Base-by-base conservation (phyloP, 1,284 basidiomycete species). In the Bondarzewia mesenterica region DNA sequence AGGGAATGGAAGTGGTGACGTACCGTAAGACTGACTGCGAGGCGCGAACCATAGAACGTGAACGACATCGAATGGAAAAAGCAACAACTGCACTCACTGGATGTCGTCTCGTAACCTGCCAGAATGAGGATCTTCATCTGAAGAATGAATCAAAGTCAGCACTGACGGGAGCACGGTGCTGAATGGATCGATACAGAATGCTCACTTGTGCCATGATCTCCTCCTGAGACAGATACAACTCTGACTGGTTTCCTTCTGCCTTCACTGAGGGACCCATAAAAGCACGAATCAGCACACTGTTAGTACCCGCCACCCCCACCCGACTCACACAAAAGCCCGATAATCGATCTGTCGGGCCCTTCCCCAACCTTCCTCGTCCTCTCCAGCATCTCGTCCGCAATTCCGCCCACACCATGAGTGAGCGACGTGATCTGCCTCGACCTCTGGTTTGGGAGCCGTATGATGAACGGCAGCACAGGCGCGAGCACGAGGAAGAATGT, bases 321-420 rank as follows among this genome's bases (percentile, higher is more conserved):
- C 29, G 1, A 32, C 29, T 10, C 5, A 32, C 29, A 32, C 29
- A 32, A 32, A n/a, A 32, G 29, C 29, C 29, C 29, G 10, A 32
- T 32, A n/a, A 32, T n/a, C 29, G 29, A 32, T n/a, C 29, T 32
- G 12, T 32, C 29, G 12, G n/a, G 29, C 29, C n/a, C 29, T n/a
- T n/a, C 29, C 29, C 29, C 29, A 12, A n/a, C 73, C 51, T 67
- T 63, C 38, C 68, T 63, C 10, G 66, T 70, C 45, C 69, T 67
- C 27, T 64, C 63, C 7, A 82, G 60, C 10, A 82, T 56, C 7
- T 64, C 66, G 16, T 71, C 64, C 0, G 77, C 72, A 25, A 81
- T 76, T 7, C 65, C 63, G 1, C 61, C 61, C 65, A 78, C 70
- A 7, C 64, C 67, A 12, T 54, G 43, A 18, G 69, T 69, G 42